Percentiles rank a stretch among this genome's conserved stretches.
Conservation (phyloP, 371 early-diverging fungal genomes). For the Apophysomyces trapeziformis region DNA sequence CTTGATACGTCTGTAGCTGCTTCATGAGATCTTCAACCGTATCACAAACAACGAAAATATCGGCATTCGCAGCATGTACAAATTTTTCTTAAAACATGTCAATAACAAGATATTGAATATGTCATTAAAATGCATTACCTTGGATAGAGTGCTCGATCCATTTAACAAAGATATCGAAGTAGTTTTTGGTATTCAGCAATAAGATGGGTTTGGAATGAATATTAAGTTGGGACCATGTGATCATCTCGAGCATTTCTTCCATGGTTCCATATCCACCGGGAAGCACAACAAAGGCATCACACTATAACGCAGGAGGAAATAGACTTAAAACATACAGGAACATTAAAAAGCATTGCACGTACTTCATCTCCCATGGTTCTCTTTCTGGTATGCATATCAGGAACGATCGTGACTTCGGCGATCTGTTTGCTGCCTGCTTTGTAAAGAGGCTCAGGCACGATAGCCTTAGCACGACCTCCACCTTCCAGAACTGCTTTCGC, state of each 20-base stretch:
- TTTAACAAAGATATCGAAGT: constrained; percentile 68
- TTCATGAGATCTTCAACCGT: constrained; percentile 63
- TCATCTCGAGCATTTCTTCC: constrained; percentile 87
- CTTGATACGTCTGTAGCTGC: constrained; percentile 59
- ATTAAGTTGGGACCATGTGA: constrained; percentile 81
- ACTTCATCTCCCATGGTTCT: constrained; percentile 70
- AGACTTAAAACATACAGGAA: neutral
- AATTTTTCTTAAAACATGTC: constrained; percentile 56
- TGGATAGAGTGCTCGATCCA: constrained; percentile 64
- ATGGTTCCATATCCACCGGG: constrained; percentile 90
- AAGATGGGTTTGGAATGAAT: constrained; percentile 81
- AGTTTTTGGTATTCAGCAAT: constrained; percentile 76
- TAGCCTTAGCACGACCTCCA: constrained; percentile 63
- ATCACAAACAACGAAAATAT: constrained; percentile 64
- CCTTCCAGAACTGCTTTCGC: constrained; percentile 64
- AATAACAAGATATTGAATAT: neutral
- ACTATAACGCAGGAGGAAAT: constrained; percentile 26
- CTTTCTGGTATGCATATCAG: constrained; percentile 88
- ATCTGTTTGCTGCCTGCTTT: constrained; percentile 48
- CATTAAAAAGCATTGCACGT: constrained; percentile 1
- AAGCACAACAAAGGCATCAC: constrained; percentile 80
- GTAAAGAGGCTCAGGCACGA: constrained; percentile 77
- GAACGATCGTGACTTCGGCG: constrained; percentile 69
- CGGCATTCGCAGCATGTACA: constrained; percentile 43
- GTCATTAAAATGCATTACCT: constrained; percentile 30